Conservation (phyloP, 345 rosid species). For the Trapa bicornis region DNA sequence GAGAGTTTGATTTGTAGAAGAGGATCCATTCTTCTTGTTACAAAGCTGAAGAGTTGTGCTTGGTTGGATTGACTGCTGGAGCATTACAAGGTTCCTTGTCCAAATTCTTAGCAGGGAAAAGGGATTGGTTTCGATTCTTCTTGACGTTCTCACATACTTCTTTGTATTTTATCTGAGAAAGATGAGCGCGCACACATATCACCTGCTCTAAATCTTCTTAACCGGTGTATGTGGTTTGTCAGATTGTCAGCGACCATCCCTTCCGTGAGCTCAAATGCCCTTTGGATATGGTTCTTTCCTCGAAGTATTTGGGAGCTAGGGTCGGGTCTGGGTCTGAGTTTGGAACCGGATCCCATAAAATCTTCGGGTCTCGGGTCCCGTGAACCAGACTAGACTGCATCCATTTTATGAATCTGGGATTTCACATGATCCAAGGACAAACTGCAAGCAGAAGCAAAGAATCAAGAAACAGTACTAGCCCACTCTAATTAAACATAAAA, state of each 20-base stretch:
- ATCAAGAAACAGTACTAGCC: no score
- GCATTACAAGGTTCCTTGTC: constrained; percentile 75
- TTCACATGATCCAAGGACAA: no score
- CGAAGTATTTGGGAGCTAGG: constrained; percentile 68
- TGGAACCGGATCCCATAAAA: no score
- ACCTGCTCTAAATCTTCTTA: background rate
- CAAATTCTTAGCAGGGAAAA: constrained; percentile 46
- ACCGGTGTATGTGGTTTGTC: constrained; percentile 5
- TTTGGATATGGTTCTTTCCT: constrained; percentile 83
- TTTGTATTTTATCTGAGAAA: background rate
- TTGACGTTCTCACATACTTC: background rate
- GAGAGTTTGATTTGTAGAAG: constrained; percentile 85
- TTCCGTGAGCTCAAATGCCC: constrained; percentile 48
- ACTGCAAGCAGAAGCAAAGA: no score
- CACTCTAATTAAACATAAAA: no score
- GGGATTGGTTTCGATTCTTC: constrained; percentile 43
- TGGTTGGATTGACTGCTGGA: constrained; percentile 71
- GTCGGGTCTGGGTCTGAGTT: constrained; percentile 6
- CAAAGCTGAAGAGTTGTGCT: constrained; percentile 80
- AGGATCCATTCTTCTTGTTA: constrained; percentile 74
- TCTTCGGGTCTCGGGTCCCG: no score
- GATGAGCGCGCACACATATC: background rate
- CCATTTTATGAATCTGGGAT: no score
- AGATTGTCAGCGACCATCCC: constrained; percentile 74
- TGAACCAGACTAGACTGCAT: no score